Conservation (phyloP, 768 basidiomycete species). For the Leccinum imitatum region DNA sequence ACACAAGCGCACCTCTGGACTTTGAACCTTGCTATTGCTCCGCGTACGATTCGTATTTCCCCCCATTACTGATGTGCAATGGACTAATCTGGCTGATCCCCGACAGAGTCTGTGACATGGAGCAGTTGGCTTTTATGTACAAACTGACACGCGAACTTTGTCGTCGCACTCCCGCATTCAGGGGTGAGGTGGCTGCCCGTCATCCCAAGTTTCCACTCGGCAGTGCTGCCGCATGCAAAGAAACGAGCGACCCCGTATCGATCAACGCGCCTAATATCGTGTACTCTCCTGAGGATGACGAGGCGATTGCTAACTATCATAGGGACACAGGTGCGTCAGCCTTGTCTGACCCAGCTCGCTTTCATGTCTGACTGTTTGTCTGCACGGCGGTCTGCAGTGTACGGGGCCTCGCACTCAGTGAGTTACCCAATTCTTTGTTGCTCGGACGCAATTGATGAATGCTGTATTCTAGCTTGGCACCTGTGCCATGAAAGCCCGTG, state of each 20-base stretch:
- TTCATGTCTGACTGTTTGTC: neutral
- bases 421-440: neutral
- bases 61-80: neutral
- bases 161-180: conserved; percentile 46
- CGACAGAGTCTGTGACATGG: conserved; percentile 38
- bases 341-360: neutral
- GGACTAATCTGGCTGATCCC: neutral
- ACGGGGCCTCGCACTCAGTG: neutral
- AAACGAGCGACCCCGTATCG: conserved; percentile 17
- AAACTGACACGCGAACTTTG: conserved; percentile 54
- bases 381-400: neutral
- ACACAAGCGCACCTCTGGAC: conserved; percentile 40
- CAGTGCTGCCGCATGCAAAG: conserved; percentile 29
- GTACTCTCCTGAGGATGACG: neutral
- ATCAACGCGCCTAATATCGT: neutral
- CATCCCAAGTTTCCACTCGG: conserved; percentile 32
- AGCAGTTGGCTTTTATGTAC: conserved; percentile 48
- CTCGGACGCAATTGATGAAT: neutral
- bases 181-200: conserved; percentile 14
- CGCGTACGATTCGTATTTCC: conserved; percentile 32
- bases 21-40: conserved; percentile 48
- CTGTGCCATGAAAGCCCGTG: conserved; percentile 56
- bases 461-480: conserved; percentile 36
- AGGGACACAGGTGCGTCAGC: neutral
- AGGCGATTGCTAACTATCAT: neutral